Evolutionary conservation across 352 stramenopile genomes (phyloP), one percentile per base, ranked within the genome.

Genomic region (Globisporangium orthogonon): DNA sequence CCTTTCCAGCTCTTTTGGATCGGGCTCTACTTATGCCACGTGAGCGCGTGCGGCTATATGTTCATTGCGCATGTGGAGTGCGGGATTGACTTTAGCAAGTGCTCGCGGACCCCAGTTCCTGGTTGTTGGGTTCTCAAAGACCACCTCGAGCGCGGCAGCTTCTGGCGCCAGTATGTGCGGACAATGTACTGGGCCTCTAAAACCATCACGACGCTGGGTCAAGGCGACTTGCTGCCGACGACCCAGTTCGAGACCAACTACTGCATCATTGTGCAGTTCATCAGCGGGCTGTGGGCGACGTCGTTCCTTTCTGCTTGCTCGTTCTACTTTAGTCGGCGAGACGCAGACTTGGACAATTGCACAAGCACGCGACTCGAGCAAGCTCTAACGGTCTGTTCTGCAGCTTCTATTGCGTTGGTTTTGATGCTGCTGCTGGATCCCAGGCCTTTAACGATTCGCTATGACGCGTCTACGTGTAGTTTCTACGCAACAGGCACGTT

Each of bases 121-220:
- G 67, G 63, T 2, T 80, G 67, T 4, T 90, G 80, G 80, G 80
- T 87, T 2, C 62, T 88, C n/a, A 63, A 55, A 4, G 80, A 90
- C 60, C 70, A 73, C 4, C 59, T 90, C 2, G 72, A 90, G 52
- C 66, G 59, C 35, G 77, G 64, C 6, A 75, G 66, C 0, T 39
- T 60, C 7, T 69, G 73, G 37, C 66, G 80, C 13, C 69, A 86
- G 35, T 90, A 88, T 41, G 57, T 78, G 1, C 75, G 80, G 0
- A 71, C 76, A 35, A 47, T 90, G 4, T 90, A 90, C 28, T 90
- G 80, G 80, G 80, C 66, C 4, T 81, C 67, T 64, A 90, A 90
- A 55, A 87, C 74, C 0, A 76, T 90, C 18, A 78, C 81, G 11
- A 88, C 80, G 10, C 64, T 90, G 7, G 80, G 80, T 0, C 80